These are phyloP conservation scores for Ustilago xerochloae DNA, from an alignment of 1,284 basidiomycete genomes.

Conservation along the genomic window DNA sequence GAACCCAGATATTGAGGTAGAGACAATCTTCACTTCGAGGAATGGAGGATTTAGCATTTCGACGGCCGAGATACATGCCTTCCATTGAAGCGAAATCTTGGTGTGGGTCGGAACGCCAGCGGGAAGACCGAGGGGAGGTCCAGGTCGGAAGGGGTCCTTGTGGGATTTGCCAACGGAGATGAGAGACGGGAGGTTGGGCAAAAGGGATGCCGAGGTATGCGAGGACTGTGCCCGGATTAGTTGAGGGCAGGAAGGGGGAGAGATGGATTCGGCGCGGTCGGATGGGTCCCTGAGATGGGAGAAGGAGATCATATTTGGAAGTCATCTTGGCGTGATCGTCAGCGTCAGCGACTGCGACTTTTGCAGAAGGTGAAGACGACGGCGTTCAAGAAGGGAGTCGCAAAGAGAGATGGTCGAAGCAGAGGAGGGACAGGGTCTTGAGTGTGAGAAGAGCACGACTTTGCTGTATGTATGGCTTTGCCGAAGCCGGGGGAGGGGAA, in stretches of 20 bases:
- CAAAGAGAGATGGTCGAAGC: neutral
- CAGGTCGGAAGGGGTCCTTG: slow-evolving; percentile 32
- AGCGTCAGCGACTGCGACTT: neutral
- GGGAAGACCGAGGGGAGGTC: slow-evolving; percentile 10
- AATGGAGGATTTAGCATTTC: slow-evolving; percentile 22
- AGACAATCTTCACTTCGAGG: slow-evolving; percentile 72
- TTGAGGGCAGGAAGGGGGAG: slow-evolving; percentile 11
- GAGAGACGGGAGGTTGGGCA: slow-evolving; percentile 74
- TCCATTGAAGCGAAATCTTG: slow-evolving; percentile 44
- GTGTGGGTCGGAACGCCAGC: slow-evolving; percentile 41
- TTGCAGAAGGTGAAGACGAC: no score
- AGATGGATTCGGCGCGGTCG: slow-evolving; percentile 44
- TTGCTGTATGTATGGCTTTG: neutral
- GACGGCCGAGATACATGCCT: slow-evolving; percentile 32
- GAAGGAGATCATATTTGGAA: slow-evolving; percentile 27
- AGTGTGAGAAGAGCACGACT: neutral
- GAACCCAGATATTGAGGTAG: slow-evolving; percentile 70
- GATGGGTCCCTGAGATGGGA: slow-evolving; percentile 44
- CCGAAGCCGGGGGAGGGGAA: no score
- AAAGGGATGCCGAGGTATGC: slow-evolving; percentile 78
- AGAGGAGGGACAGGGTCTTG: neutral
- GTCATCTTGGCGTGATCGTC: neutral
- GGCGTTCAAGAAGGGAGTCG: neutral
- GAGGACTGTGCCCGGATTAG: slow-evolving; percentile 67
- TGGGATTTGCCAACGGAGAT: slow-evolving; percentile 75